These are phyloP conservation scores for Eucalyptus polybractea DNA, from an alignment of 345 rosid species.

Conservation along the genomic window DNA sequence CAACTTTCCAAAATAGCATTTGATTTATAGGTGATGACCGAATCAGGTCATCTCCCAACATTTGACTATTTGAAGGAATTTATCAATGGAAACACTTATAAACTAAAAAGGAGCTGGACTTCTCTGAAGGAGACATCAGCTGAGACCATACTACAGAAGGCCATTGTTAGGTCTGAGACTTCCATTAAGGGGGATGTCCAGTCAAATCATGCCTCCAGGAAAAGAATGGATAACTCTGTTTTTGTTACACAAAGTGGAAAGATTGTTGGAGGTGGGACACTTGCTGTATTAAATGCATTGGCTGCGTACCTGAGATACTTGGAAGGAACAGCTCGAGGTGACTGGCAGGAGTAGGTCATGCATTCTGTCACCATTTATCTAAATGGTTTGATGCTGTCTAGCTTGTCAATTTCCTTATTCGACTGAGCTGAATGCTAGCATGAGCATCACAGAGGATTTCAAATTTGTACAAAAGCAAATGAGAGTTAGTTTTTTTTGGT, in stretches of 20 bases:
- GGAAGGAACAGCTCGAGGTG: slow-evolving; percentile 80
- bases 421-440: not conserved
- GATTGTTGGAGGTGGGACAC: slow-evolving; percentile 66
- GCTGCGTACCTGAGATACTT: slow-evolving; percentile 77
- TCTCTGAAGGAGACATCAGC: slow-evolving; percentile 32
- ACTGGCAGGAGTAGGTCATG: slow-evolving; percentile 84
- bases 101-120: slow-evolving; percentile 29
- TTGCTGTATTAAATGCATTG: slow-evolving; percentile 42
- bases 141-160: slow-evolving; percentile 32
- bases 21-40: not conserved
- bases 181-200: not conserved
- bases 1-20: not conserved
- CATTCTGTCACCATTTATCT: not conserved
- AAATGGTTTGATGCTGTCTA: not conserved
- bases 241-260: slow-evolving; percentile 41
- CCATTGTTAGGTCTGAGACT: slow-evolving; percentile 7
- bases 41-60: slow-evolving; percentile 66
- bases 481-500: not conserved
- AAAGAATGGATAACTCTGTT: slow-evolving; percentile 36
- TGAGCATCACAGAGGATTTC: not conserved
- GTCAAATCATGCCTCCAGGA: slow-evolving; percentile 5
- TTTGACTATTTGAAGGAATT: slow-evolving; percentile 49
- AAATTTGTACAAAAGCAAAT: not conserved
- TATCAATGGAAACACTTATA: slow-evolving; percentile 20
- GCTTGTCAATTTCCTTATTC: not conserved